Conservation (phyloP, 1,284 basidiomycete species). For the Cystobasidium slooffiae region DNA sequence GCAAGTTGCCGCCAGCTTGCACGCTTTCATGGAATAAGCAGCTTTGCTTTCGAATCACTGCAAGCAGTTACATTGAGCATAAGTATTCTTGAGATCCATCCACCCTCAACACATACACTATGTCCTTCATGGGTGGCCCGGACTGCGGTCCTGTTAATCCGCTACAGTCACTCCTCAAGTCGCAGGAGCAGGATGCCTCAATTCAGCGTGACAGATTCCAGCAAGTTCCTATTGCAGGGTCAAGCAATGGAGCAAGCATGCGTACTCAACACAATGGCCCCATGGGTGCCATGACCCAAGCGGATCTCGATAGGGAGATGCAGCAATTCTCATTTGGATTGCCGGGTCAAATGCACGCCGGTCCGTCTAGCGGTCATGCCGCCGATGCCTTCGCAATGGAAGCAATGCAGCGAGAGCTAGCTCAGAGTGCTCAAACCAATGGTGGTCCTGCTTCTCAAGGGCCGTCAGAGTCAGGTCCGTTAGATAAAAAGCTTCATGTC, state of each 20-base stretch:
- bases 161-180: conserved; percentile 85
- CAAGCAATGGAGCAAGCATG: conserved; percentile 36
- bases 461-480: background rate
- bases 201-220: conserved; percentile 62
- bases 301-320: conserved; percentile 30
- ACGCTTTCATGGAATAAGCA: background rate
- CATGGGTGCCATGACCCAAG: conserved; percentile 24
- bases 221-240: conserved; percentile 17
- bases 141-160: conserved; percentile 69
- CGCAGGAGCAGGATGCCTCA: conserved; percentile 86
- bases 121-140: conserved; percentile 40
- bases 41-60: background rate
- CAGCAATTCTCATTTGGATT: conserved; percentile 39
- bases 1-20: background rate
- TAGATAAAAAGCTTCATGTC: background rate
- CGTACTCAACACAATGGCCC: conserved; percentile 11
- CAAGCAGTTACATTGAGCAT: background rate
- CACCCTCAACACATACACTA: conserved; percentile 1
- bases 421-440: conserved; percentile 15
- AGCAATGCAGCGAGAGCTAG: conserved; percentile 41
- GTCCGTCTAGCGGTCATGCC: background rate
- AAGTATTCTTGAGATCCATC: background rate
- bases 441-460: conserved; percentile 5
- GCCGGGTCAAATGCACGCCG: conserved; percentile 22
- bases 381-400: conserved; percentile 41